Evolutionary conservation across 1,284 basidiomycete genomes (phyloP), one percentile per base, ranked within the genome.

Genomic region (Apiotrichum sp.): DNA sequence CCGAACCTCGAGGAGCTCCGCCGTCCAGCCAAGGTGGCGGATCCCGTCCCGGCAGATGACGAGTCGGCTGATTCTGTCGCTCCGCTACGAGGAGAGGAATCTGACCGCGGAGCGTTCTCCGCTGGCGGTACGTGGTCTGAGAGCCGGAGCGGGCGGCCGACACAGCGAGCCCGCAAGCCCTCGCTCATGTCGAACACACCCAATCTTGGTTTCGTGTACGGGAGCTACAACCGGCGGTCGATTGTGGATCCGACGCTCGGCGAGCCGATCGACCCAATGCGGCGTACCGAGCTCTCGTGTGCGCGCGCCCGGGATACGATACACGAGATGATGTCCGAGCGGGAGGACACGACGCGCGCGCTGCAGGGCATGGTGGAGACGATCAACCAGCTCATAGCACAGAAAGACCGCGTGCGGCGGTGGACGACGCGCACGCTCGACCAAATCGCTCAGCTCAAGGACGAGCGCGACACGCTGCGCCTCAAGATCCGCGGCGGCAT

Each of bases 211-310:
- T 50, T 53, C 4, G 55, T 58, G 3, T 41, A 66, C 16, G 60
- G 62, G 7, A 64, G 65, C 9, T 66, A 64, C 55, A 65, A 67
- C 4, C 49, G 64, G 14, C 56, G 70, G 9, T 67, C 63, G 0
- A 63, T 62, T 5, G 53, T 72, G 16, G 66, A 66, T 53, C 66
- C 68, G 0, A 59, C 44, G 6, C 62, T 66, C 7, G 62, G 53
- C 6, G 48, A 47, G 0, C 36, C 57, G 2, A 62, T 71, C 3
- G 62, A 71, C 52, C 68, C 70, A 0, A 56, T 70, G 38, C 55
- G 51, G 1, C 64, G 63, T n/a, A 52, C 62, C 9, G 61, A 69
- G 50, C 53, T 64, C 4, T 55, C 60, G 13, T 50, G 65, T 36
- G 52, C 58, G 2, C 55, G 59, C 40, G 62, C 58, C 2, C 40